A percentile compares a stretch with the other conserved stretches of the same genome.
These are phyloP conservation scores for Tubosaeta sp. DNA, from an alignment of 768 basidiomycete genomes.

Conservation along the genomic window DNA sequence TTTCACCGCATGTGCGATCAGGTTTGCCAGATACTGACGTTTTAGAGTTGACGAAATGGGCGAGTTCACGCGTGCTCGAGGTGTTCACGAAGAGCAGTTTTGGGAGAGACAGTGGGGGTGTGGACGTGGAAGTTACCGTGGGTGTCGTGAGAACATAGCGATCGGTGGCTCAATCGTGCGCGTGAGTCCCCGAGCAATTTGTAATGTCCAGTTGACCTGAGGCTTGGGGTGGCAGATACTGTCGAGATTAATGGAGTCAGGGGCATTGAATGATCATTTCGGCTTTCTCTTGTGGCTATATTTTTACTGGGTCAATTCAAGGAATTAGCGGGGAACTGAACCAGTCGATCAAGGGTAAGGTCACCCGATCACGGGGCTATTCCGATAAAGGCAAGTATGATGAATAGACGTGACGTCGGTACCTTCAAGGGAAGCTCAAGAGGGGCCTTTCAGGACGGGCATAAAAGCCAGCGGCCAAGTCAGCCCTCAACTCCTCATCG, in stretches of 20 bases:
- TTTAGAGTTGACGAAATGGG: conserved; percentile 69
- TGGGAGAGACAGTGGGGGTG: conserved; percentile 25
- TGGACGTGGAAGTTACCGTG: conserved; percentile 65
- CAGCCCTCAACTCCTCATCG: neutral
- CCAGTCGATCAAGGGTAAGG: conserved; percentile 5
- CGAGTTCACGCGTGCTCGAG: conserved; percentile 59
- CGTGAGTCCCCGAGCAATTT: conserved; percentile 6
- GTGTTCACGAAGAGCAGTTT: conserved; percentile 42
- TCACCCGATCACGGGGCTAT: conserved; percentile 13
- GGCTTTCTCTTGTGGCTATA: neutral
- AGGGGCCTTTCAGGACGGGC: conserved; percentile 9
- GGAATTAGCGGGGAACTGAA: neutral
- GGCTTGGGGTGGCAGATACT: neutral
- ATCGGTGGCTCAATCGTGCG: conserved; percentile 6
- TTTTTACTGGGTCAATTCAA: conserved; percentile 5
- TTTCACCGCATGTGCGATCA: conserved; percentile 70
- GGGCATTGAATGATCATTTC: conserved; percentile 8
- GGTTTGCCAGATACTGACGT: conserved; percentile 70
- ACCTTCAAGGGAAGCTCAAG: conserved; percentile 1
- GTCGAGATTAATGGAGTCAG: neutral
- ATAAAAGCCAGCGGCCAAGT: conserved; percentile 10
- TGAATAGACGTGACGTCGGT: conserved; percentile 6
- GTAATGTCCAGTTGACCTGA: neutral
- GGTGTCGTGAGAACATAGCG: conserved; percentile 61
- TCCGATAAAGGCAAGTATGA: conserved; percentile 4